phyloP scores from a whole-genome alignment of 768 basidiomycete species.

The Tulasnella calospora region DNA sequence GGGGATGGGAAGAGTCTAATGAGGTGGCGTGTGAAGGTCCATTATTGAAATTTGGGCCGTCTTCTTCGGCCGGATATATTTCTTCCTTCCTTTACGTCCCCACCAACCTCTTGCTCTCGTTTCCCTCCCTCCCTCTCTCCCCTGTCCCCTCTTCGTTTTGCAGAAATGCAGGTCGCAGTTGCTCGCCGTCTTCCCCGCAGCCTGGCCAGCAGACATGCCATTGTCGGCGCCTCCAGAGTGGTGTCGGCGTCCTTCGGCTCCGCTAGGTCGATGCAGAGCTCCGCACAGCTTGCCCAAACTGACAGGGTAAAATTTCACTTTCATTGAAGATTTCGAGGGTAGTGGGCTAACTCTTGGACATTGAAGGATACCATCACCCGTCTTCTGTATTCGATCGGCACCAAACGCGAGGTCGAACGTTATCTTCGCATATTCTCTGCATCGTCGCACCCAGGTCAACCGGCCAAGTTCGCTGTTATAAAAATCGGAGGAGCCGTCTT shows the following conservation, averaged over 20 bases:
- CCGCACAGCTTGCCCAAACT: conserved; percentile 6
- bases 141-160: background rate
- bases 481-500: conserved; percentile 97
- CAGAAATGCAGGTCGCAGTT: background rate
- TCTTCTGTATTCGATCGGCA: conserved; percentile 92
- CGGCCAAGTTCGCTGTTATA: conserved; percentile 95
- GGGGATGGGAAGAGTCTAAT: background rate
- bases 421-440: conserved; percentile 97
- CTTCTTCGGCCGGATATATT: conserved; percentile 1
- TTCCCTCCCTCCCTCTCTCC: background rate
- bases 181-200: conserved; percentile 1
- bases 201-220: background rate
- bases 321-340: background rate
- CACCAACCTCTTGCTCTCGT: background rate
- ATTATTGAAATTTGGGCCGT: background rate
- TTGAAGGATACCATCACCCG: conserved; percentile 92
- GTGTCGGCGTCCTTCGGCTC: conserved; percentile 6
- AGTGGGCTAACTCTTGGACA: background rate
- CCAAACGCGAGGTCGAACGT: conserved; percentile 95
- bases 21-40: background rate
- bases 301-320: conserved; percentile 7
- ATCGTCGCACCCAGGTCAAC: conserved; percentile 81
- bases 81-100: conserved; percentile 5
- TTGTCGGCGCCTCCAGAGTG: background rate
- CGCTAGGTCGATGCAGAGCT: conserved; percentile 5